Conservation (phyloP, 2,329 filamentous ascomycete species). For the Microsporum audouinii region DNA sequence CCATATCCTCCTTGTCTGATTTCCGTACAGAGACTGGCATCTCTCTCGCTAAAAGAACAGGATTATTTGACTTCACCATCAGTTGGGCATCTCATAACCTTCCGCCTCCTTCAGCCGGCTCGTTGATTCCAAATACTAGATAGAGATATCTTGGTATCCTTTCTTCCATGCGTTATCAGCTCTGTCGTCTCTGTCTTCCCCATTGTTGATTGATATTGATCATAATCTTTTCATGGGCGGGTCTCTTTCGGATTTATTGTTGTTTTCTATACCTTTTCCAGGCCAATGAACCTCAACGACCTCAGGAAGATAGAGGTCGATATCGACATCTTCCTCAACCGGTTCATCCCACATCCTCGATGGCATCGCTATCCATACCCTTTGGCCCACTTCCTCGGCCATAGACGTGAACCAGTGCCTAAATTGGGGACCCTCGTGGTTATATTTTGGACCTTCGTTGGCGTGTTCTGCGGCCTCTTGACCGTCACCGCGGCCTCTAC, state of each 20-base stretch:
- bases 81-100: background rate
- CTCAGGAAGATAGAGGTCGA: constrained; percentile 45
- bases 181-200: background rate
- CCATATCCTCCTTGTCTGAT: too few species aligned
- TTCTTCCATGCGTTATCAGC: background rate
- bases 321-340: constrained; percentile 66
- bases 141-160: background rate
- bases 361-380: constrained; percentile 53
- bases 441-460: constrained; percentile 53
- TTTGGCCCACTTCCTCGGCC: constrained; percentile 57
- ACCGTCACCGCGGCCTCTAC: constrained; percentile 48
- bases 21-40: too few species aligned
- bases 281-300: constrained; percentile 1
- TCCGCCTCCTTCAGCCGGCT: background rate
- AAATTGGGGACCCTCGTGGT: constrained; percentile 48
- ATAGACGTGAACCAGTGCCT: constrained; percentile 36
- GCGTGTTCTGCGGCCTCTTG: constrained; percentile 50
- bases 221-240: background rate
- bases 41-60: background rate
- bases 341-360: constrained; percentile 53
- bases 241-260: background rate
- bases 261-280: background rate
- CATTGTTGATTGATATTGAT: background rate
- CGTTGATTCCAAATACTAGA: background rate
- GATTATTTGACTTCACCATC: background rate